Evolutionary conservation across 2,329 filamentous ascomycete genomes (phyloP).

Genomic region (Penicillium nordicum): DNA sequence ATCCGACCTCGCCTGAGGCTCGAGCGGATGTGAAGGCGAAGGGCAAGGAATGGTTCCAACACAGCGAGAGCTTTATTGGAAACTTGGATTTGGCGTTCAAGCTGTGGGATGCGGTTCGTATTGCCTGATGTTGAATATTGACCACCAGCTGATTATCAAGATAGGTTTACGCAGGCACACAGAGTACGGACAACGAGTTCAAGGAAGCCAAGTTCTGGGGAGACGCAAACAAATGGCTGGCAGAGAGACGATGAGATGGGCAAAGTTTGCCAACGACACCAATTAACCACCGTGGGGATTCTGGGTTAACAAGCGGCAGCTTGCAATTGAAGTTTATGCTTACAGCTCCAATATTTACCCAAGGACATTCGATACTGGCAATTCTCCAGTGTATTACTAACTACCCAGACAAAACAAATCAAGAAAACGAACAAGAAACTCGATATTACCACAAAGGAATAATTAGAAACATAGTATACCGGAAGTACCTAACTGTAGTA

Average conservation of each 20-base stretch:
- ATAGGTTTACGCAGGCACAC: conserved; percentile 58
- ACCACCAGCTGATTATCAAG: conserved; percentile 12
- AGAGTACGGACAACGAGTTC: conserved; percentile 51
- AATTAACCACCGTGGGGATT: conserved; percentile 6
- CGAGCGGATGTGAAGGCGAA: conserved; percentile 51
- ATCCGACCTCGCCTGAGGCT: conserved; percentile 51
- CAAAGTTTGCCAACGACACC: background rate
- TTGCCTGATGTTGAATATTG: background rate
- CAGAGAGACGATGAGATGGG: conserved; percentile 34
- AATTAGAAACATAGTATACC: background rate
- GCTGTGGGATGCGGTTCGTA: conserved; percentile 63
- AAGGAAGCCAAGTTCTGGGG: conserved; percentile 55
- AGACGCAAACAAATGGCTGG: conserved; percentile 60
- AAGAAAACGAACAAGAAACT: conserved; percentile 3
- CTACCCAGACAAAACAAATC: conserved; percentile 11
- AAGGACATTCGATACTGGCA: conserved; percentile 8
- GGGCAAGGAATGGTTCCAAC: conserved; percentile 59
- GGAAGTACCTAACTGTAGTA: background rate
- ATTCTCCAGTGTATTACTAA: conserved; percentile 27
- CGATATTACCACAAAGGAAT: background rate
- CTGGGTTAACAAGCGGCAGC: conserved; percentile 9
- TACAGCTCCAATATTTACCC: background rate
- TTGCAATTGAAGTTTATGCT: conserved; percentile 8
- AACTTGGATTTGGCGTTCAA: conserved; percentile 60
- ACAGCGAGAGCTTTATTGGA: conserved; percentile 55